Evolutionary conservation across 1,284 basidiomycete species (phyloP).

Genomic region (Phenoliferia sp.): DNA sequence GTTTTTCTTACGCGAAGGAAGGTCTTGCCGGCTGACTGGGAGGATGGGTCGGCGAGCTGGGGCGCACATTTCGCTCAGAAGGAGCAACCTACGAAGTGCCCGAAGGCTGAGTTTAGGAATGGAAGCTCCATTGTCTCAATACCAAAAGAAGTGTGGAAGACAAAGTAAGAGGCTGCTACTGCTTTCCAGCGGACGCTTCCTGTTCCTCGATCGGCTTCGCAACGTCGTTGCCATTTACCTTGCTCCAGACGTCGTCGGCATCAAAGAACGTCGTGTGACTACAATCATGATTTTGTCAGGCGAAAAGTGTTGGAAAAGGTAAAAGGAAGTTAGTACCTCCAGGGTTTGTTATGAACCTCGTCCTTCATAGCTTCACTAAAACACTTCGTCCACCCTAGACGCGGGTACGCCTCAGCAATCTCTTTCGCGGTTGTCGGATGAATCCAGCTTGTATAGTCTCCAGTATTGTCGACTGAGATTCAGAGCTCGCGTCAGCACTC

Average conservation of each 20-base stretch:
- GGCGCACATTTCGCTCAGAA: too few relatives aligned
- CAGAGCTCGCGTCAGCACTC: not conserved
- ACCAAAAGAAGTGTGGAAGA: too few relatives aligned
- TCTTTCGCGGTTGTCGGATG: not conserved
- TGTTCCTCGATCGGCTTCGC: conserved; percentile 1
- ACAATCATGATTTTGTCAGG: too few relatives aligned
- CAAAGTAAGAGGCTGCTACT: too few relatives aligned
- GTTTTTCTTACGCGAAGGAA: too few relatives aligned
- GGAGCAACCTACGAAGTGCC: too few relatives aligned
- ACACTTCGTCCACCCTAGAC: not conserved
- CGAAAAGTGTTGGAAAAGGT: not conserved
- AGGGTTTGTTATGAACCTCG: conserved; percentile 11
- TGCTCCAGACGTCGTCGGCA: not conserved
- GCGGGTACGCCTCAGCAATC: not conserved
- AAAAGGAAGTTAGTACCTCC: not conserved
- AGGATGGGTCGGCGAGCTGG: too few relatives aligned
- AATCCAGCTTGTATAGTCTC: not conserved
- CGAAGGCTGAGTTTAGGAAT: too few relatives aligned
- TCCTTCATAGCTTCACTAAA: conserved; percentile 10
- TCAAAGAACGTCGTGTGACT: conserved; percentile 11
- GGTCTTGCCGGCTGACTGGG: too few relatives aligned
- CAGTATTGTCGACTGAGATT: conserved; percentile 6
- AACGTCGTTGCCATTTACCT: not conserved
- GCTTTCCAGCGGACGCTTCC: too few relatives aligned
- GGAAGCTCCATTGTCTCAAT: too few relatives aligned